Conservation (phyloP, 768 basidiomycete species). For the Hortiboletus campestris region DNA sequence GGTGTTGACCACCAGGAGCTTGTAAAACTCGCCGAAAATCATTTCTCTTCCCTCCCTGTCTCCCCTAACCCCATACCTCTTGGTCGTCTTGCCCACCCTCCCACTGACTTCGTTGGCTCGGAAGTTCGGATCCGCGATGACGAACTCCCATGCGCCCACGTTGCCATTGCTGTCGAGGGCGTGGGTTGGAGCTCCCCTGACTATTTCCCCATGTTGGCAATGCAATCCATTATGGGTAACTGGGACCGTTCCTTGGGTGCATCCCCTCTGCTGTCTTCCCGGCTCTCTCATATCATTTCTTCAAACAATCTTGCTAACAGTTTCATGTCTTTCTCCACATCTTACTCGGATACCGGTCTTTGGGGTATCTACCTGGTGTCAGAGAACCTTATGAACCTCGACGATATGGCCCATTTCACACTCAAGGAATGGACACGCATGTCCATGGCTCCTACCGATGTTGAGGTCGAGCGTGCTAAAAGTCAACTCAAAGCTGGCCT, state of each 20-base stretch:
- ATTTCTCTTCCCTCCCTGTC: conserved; percentile 86
- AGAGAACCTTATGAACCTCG: conserved; percentile 91
- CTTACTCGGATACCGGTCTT: conserved; percentile 96
- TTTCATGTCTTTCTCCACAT: conserved; percentile 99
- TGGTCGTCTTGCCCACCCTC: conserved; percentile 72
- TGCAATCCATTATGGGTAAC: conserved; percentile 98
- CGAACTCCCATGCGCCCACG: conserved; percentile 81
- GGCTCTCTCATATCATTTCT: conserved; percentile 88
- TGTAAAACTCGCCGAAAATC: conserved; percentile 91
- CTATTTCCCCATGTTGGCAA: conserved; percentile 99
- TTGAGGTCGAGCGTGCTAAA: conserved; percentile 96
- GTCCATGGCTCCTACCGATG: conserved; percentile 78
- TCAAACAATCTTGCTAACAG: conserved; percentile 96
- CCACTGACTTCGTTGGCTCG: conserved; percentile 84
- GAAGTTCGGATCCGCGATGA: conserved; percentile 97
- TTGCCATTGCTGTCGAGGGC: conserved; percentile 97
- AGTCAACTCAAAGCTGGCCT: conserved; percentile 96
- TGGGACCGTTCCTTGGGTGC: conserved; percentile 97
- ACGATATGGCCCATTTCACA: conserved; percentile 92
- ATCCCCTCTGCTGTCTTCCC: conserved; percentile 84
- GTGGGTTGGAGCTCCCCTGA: conserved; percentile 97
- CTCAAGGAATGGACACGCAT: conserved; percentile 95
- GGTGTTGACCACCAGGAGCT: conserved; percentile 91
- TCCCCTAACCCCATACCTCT: conserved; percentile 88
- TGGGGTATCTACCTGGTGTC: conserved; percentile 98